Conservation (phyloP, 192 early-diverging fungal genomes). For the Lunasporangiospora selenospora region DNA sequence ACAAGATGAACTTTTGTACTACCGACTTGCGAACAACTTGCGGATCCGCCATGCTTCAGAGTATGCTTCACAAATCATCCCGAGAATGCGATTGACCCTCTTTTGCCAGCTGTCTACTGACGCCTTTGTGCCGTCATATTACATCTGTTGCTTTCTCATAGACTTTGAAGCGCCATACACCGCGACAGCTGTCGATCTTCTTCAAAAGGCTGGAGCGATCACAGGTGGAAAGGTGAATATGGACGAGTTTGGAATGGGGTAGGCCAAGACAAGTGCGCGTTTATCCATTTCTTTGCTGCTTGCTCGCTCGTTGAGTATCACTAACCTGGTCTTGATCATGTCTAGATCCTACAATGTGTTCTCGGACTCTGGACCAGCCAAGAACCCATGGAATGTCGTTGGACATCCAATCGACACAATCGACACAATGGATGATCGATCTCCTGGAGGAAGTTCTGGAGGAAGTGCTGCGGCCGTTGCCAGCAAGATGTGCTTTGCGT, state of each 20-base stretch:
- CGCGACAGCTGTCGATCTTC: constrained; percentile 72
- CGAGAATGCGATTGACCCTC: too few species aligned
- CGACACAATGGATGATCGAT: constrained; percentile 33
- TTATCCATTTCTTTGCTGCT: neutral
- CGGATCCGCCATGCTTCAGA: constrained; percentile 71
- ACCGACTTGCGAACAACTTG: constrained; percentile 71
- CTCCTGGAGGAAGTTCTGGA: constrained; percentile 91
- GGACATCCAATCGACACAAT: constrained; percentile 1
- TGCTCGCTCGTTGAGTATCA: neutral
- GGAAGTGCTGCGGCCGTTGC: constrained; percentile 93
- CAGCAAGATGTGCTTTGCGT: constrained; percentile 77
- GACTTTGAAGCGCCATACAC: constrained; percentile 73
- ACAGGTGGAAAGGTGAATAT: constrained; percentile 88
- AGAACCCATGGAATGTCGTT: constrained; percentile 39
- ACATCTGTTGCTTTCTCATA: constrained; percentile 14
- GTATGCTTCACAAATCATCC: constrained; percentile 34
- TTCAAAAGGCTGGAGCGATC: constrained; percentile 67
- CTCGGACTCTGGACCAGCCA: constrained; percentile 9
- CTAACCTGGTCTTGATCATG: neutral
- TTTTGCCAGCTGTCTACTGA: too few species aligned
- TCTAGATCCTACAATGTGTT: constrained; percentile 35
- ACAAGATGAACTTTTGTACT: constrained; percentile 88
- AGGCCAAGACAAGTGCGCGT: constrained; percentile 6
- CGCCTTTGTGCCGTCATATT: neutral
- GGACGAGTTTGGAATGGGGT: constrained; percentile 99